Conservation (phyloP, 345 rosid species). For the Brassica nigra region DNA sequence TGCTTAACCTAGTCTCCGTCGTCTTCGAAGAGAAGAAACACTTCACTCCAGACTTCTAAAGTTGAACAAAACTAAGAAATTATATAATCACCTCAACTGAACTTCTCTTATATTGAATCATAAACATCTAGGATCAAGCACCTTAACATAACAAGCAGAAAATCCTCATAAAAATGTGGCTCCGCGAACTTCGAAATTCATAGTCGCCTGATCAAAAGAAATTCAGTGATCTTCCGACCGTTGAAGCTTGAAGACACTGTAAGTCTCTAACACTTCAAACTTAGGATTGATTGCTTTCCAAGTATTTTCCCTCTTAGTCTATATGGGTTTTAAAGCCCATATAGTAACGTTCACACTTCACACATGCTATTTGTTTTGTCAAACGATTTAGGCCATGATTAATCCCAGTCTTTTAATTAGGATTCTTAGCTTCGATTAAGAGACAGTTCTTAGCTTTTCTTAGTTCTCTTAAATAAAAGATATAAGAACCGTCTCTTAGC, state of each 20-base stretch:
- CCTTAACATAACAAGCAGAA: not conserved
- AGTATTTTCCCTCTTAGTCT: not conserved
- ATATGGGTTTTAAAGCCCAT: not conserved
- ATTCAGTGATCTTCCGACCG: not conserved
- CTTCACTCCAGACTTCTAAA: too few relatives aligned
- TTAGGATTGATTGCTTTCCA: not conserved
- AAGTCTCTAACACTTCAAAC: not conserved
- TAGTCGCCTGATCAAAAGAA: not conserved
- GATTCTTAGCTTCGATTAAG: too few relatives aligned
- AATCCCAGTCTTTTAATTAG: too few relatives aligned
- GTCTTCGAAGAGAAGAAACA: slow-evolving; percentile 6
- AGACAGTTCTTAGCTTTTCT: too few relatives aligned
- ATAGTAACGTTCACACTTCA: not conserved
- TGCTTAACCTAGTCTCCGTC: slow-evolving; percentile 44
- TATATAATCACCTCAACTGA: not conserved
- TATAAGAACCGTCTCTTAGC: too few relatives aligned
- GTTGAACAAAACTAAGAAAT: too few relatives aligned
- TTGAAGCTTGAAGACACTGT: not conserved
- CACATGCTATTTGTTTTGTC: too few relatives aligned
- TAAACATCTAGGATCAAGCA: not conserved
- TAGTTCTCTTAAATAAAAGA: too few relatives aligned
- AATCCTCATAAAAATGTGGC: not conserved
- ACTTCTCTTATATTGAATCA: not conserved
- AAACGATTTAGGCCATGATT: too few relatives aligned
- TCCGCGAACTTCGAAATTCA: not conserved